These are phyloP conservation scores for Xylariaceae sp. DNA, from an alignment of 2,329 filamentous ascomycete genomes.

Conservation along the genomic window DNA sequence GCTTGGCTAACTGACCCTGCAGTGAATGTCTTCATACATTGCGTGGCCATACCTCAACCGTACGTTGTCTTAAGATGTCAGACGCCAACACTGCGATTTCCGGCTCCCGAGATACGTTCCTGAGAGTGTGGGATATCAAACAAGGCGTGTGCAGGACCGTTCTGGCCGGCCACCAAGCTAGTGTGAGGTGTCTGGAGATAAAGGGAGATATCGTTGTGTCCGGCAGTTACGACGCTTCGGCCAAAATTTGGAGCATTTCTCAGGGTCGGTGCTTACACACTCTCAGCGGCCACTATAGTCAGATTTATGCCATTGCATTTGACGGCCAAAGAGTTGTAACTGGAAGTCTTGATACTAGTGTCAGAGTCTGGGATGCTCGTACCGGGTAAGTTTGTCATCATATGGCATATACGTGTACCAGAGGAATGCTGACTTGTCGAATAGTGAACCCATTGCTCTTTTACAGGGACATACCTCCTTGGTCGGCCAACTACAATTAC, in stretches of 20 bases:
- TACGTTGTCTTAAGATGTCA: conserved; percentile 96
- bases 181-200: conserved; percentile 90
- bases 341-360: conserved; percentile 92
- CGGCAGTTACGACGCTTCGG: conserved; percentile 95
- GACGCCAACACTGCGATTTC: conserved; percentile 92
- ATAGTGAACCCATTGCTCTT: conserved; percentile 75
- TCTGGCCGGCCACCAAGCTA: conserved; percentile 90
- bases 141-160: conserved; percentile 87
- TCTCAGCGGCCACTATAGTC: conserved; percentile 90
- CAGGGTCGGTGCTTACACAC: conserved; percentile 90
- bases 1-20: conserved; percentile 29
- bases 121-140: conserved; percentile 90
- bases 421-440: conserved; percentile 26
- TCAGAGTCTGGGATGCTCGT: conserved; percentile 90
- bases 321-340: conserved; percentile 91
- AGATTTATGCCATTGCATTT: conserved; percentile 98
- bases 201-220: conserved; percentile 97
- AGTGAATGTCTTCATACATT: conserved; percentile 76
- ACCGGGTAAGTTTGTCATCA: conserved; percentile 61
- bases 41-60: conserved; percentile 92
- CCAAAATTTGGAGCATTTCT: conserved; percentile 95
- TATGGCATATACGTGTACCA: neutral
- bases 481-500: conserved; percentile 94
- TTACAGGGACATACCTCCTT: conserved; percentile 95
- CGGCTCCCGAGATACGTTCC: conserved; percentile 88